Percentiles rank a stretch among this genome's conserved stretches.
Conservation (phyloP, 2,329 filamentous ascomycete species). For the Zalaria obscura region DNA sequence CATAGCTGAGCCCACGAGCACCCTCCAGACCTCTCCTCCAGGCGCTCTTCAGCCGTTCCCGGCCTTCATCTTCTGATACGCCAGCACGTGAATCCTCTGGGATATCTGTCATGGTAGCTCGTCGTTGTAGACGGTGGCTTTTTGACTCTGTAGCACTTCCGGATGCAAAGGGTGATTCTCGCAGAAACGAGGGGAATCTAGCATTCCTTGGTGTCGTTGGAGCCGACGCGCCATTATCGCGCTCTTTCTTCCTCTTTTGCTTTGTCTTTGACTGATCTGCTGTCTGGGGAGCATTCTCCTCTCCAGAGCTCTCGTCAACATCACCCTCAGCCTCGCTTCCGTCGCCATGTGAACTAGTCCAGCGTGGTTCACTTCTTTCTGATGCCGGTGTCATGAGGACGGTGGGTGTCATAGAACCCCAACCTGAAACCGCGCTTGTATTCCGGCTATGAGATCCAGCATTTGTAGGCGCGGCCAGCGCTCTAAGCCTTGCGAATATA, state of each 20-base stretch:
- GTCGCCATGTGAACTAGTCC: slow-evolving; percentile 38
- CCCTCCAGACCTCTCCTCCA: slow-evolving; percentile 33
- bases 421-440: slow-evolving; percentile 23
- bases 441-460: slow-evolving; percentile 36
- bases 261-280: slow-evolving; percentile 33
- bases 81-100: slow-evolving; percentile 30
- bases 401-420: slow-evolving; percentile 19
- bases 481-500: slow-evolving; percentile 67
- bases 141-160: slow-evolving; percentile 47
- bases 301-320: slow-evolving; percentile 75
- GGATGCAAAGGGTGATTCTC: slow-evolving; percentile 27
- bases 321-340: slow-evolving; percentile 64
- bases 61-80: slow-evolving; percentile 36
- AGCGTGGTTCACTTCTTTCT: slow-evolving; percentile 31
- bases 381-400: slow-evolving; percentile 30
- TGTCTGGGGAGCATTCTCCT: slow-evolving; percentile 38
- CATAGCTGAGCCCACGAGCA: slow-evolving; percentile 31
- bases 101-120: slow-evolving; percentile 34
- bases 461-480: slow-evolving; percentile 45
- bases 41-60: slow-evolving; percentile 31
- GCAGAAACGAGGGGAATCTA: slow-evolving; percentile 33
- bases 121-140: slow-evolving; percentile 41
- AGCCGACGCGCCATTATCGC: slow-evolving; percentile 45
- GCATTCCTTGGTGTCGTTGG: slow-evolving; percentile 51
- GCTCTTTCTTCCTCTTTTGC: slow-evolving; percentile 49